These are phyloP conservation scores for Chrysoporthe cubensis DNA, from an alignment of 2,329 filamentous ascomycete genomes.

Conservation along the genomic window DNA sequence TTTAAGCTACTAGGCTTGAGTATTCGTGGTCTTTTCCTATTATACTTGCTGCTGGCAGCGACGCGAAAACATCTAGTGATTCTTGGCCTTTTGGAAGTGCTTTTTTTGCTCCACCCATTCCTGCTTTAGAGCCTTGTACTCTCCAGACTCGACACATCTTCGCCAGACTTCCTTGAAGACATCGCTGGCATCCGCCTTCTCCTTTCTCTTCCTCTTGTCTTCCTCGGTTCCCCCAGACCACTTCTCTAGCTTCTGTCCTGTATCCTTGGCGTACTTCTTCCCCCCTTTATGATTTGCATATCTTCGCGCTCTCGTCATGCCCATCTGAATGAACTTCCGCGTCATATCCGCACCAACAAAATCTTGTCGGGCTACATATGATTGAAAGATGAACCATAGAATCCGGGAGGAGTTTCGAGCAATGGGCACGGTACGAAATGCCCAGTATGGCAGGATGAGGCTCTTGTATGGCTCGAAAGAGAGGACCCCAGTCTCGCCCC, in stretches of 20 bases:
- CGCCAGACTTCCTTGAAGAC: slow-evolving; percentile 56
- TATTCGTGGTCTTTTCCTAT: too few species aligned
- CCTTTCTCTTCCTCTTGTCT: slow-evolving; percentile 49
- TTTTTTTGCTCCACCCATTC: slow-evolving; percentile 21
- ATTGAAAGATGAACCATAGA: slow-evolving; percentile 55
- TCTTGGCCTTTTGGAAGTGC: neutral
- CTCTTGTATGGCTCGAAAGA: slow-evolving; percentile 69
- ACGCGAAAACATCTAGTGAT: neutral
- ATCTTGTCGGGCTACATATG: slow-evolving; percentile 55
- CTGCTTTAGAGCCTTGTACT: slow-evolving; percentile 48
- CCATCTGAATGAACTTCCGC: slow-evolving; percentile 68
- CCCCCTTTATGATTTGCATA: slow-evolving; percentile 62
- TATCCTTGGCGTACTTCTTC: slow-evolving; percentile 53
- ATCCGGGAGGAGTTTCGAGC: slow-evolving; percentile 52
- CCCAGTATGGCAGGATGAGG: slow-evolving; percentile 61
- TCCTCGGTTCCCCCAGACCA: slow-evolving; percentile 37
- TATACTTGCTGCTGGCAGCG: neutral
- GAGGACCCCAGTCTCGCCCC: slow-evolving; percentile 64
- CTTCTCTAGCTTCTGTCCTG: slow-evolving; percentile 47
- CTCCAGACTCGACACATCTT: slow-evolving; percentile 46
- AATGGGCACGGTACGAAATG: slow-evolving; percentile 58
- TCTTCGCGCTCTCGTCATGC: slow-evolving; percentile 63
- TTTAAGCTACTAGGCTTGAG: too few species aligned
- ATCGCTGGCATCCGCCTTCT: slow-evolving; percentile 53
- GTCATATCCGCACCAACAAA: slow-evolving; percentile 69